Base-by-base conservation (phyloP, 257 asterid genomes). In the Nyctanthes arbortristis region DNA sequence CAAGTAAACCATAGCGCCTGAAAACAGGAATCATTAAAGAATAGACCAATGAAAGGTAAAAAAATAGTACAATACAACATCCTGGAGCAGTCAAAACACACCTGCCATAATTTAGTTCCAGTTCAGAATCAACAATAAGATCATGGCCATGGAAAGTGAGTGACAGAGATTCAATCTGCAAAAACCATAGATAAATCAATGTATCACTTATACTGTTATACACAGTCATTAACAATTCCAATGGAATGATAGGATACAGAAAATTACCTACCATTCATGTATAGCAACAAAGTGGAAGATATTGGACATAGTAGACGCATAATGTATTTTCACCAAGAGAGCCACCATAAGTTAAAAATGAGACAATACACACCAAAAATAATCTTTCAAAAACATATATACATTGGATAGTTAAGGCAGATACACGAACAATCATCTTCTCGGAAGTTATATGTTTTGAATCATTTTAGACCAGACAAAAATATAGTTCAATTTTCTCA, bases 71-170 rank as follows among this genome's bases (percentile, higher is more conserved):
- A 22, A 14, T 14, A 22, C 29, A 7, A 52, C 59, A 52, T 52
- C 59, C 59, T 52, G 30, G 27, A 54, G 77, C 56, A 61, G 40
- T 5, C 32, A 32, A 35, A 49, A 30, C 82, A 64, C 71, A 94
- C 97, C 99, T 86, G 65, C 99, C 99, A 66, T 89, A 94, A 78
- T 94, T 91, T 39, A 94, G 96, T 69, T 94, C 99, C 77, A 94
- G 79, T 45, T 89, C 97, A 56, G 99, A 84, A 77, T 91, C 99
- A 73, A 91, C 97, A 25, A 94, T 91, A 18, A 94, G 86, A 71
- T 94, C 99, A 63, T 94, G 97, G 0, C 99, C 99, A 24, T 94
- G 99, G 84, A 94, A 94, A 66, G 99, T 94, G 67, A 94, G 96
- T 2, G 99, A 94, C 34, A 94, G 88, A 62, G 99, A 94, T 71